Conservation (phyloP, 441 rosid species). For the Corymbia citriodora region DNA sequence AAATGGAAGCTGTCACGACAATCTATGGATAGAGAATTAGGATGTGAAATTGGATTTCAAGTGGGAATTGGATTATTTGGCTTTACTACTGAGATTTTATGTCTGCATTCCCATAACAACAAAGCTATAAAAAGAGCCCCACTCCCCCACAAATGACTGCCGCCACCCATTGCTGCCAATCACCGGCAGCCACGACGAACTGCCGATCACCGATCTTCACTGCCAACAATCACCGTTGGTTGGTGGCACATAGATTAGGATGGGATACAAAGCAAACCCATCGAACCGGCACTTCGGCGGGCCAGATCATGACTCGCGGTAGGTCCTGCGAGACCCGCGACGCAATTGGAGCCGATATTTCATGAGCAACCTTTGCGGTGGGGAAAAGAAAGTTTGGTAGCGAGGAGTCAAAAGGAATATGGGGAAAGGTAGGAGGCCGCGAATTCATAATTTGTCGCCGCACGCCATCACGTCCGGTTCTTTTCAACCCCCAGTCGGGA, state of each 20-base stretch:
- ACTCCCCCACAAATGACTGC: fast-evolving
- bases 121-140: background rate
- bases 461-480: background rate
- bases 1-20: background rate
- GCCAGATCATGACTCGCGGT: too few relatives aligned
- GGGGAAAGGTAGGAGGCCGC: background rate
- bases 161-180: fast-evolving
- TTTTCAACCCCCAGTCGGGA: background rate
- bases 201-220: background rate
- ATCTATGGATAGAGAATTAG: background rate
- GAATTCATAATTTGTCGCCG: background rate
- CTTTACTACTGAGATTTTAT: background rate
- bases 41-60: background rate
- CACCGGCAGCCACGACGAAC: fast-evolving
- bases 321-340: background rate
- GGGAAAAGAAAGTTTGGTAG: background rate
- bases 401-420: background rate
- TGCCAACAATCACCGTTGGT: background rate
- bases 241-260: background rate
- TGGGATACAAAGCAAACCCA: background rate
- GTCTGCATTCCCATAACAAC: background rate
- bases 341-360: background rate
- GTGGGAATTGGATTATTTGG: background rate
- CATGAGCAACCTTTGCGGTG: background rate
- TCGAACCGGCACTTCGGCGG: background rate